These are phyloP conservation scores for Xylariaceae sp. DNA, from an alignment of 2,329 filamentous ascomycete species.

Conservation along the genomic window DNA sequence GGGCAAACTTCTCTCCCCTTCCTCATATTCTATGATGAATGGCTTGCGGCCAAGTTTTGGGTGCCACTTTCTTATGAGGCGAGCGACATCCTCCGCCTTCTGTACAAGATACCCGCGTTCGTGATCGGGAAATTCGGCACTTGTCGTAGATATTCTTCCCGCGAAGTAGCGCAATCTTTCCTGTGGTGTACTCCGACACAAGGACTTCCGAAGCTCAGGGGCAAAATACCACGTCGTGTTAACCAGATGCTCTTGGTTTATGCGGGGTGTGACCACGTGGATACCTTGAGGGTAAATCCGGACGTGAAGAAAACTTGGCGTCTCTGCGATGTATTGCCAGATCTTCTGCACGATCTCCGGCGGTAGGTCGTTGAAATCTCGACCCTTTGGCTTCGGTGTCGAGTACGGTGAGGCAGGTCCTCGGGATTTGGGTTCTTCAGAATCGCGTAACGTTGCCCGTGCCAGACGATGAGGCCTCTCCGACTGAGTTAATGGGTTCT, in stretches of 20 bases:
- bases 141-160: too few relatives aligned
- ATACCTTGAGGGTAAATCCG: too few relatives aligned
- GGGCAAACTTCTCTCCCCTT: background rate
- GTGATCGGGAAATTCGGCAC: too few relatives aligned
- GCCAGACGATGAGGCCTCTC: too few relatives aligned
- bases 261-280: background rate
- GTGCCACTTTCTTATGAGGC: too few relatives aligned
- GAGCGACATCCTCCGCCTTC: too few relatives aligned
- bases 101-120: too few relatives aligned
- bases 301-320: background rate
- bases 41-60: too few relatives aligned
- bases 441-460: too few relatives aligned
- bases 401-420: background rate
- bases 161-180: too few relatives aligned
- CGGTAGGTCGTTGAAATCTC: background rate
- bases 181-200: background rate
- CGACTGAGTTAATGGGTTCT: too few relatives aligned
- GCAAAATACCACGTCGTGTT: slow-evolving; percentile 1
- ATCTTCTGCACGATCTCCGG: background rate
- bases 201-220: background rate
- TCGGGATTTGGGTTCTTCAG: too few relatives aligned
- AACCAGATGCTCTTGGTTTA: background rate
- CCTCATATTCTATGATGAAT: background rate
- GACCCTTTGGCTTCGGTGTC: background rate
- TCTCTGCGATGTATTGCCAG: slow-evolving; percentile 3